Base-by-base conservation (phyloP, 2,329 filamentous ascomycete genomes). In the Cephalotrichum gorgonifer region DNA sequence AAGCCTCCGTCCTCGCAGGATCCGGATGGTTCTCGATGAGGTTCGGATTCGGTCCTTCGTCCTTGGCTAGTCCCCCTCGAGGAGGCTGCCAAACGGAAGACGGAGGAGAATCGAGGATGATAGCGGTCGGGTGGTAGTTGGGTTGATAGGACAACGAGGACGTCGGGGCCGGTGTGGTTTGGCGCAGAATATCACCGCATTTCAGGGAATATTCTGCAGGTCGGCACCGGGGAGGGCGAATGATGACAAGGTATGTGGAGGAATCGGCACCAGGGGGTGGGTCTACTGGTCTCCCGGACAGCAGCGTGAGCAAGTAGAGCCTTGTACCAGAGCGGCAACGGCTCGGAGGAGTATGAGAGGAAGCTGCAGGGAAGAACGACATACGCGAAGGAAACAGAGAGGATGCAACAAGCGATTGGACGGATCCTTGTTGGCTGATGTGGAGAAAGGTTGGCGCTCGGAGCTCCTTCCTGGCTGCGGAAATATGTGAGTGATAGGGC, bases 181-280 rank as follows among this genome's bases (percentile, higher is more conserved):
- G 35, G 47, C 43, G 41, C 41, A 38, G 23, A 43, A 42, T 33
- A 41, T 49, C 47, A 49, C 47, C 28, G 38, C 47, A 49, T 49
- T 33, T 43, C 47, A 49, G 31, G 31, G 39, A 43, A 43, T 8
- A 43, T 43, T 35, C 47, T 49, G 47, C 47, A 35, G 47, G 39
- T 9, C 14, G 25, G 39, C 25, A 25, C 35, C 41, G 20, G 35
- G 17, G 28, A 23, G 44, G 28, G 22, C 33, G 41, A 49, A 41
- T 41, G 42, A 49, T 33, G 47, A 48, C 20, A 28, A 39, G 46
- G 25, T 4, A 43, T 9, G 30, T 15, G 15, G 35, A 39, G 17
- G 35, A 22, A 20, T 39, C 35, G 35, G 22, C 9, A 20, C n/a
- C 35, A n/a, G 35, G 35, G 35, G 35, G n/a, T 20, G 35, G 35